Evolutionary conservation across 148 eudicot species (phyloP).

Genomic region (Dysphania ambrosioides): DNA sequence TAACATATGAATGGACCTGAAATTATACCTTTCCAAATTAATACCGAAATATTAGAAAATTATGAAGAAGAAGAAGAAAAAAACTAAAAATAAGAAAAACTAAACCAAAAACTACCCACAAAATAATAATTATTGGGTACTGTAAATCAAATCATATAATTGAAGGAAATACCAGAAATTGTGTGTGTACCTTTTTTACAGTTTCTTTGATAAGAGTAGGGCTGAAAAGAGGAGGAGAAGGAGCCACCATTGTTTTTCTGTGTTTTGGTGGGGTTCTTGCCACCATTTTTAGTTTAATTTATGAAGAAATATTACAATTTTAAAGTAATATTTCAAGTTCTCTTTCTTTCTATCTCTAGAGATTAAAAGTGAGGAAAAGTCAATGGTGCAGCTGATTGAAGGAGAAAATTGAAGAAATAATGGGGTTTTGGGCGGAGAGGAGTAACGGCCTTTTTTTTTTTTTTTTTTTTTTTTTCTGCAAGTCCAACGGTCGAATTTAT

Average conservation of each 20-base stretch:
- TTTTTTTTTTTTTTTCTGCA: no score
- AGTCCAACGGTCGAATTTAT: constrained; percentile 33
- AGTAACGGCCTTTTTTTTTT: constrained; percentile 29
- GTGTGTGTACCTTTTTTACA: constrained; percentile 64
- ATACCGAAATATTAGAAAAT: no score
- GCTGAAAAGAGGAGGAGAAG: constrained; percentile 72
- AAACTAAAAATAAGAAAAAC: not conserved
- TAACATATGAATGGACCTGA: no score
- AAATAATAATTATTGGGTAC: not conserved
- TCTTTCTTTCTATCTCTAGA: constrained; percentile 19
- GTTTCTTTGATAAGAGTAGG: constrained; percentile 77
- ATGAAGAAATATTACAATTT: not conserved
- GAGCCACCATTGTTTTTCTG: constrained; percentile 48
- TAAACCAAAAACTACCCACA: not conserved
- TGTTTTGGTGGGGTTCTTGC: constrained; percentile 83
- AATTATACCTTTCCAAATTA: no score
- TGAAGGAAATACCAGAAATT: not conserved
- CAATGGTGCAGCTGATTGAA: constrained; percentile 15
- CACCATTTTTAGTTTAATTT: constrained; percentile 58
- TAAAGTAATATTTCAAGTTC: not conserved
- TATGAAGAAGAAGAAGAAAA: no score
- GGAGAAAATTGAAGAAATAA: not conserved
- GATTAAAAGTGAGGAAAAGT: constrained; percentile 14
- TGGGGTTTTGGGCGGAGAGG: constrained; percentile 5
- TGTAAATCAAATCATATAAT: not conserved